These are phyloP conservation scores for Cytospora mali DNA, from an alignment of 2,329 filamentous ascomycete species.

Conservation along the genomic window DNA sequence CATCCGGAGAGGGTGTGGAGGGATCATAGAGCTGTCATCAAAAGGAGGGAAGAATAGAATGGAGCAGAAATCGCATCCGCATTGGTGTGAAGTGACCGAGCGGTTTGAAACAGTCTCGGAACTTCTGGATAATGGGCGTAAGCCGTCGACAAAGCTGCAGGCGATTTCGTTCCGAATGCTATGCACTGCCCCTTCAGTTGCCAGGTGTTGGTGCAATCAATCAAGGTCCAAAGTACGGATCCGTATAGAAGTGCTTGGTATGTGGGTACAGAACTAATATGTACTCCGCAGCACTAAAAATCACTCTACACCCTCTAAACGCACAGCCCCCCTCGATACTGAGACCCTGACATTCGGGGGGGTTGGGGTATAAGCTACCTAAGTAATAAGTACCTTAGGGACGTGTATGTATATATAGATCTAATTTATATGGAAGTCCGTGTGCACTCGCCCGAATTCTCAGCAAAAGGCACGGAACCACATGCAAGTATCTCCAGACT, in stretches of 20 bases:
- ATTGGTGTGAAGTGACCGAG: background rate
- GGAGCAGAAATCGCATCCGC: background rate
- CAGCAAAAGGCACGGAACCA: too few relatives aligned
- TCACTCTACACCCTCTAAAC: conserved; percentile 11
- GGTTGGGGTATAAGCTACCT: too few relatives aligned
- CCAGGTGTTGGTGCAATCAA: conserved; percentile 2
- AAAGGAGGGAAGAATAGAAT: background rate
- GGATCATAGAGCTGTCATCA: conserved; percentile 16
- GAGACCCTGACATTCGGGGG: too few relatives aligned
- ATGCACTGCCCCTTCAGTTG: conserved; percentile 2
- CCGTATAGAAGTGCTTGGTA: background rate
- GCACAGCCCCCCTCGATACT: conserved; percentile 23
- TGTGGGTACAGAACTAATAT: background rate
- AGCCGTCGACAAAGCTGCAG: background rate
- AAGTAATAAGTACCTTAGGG: too few relatives aligned
- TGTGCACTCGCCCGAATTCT: too few relatives aligned
- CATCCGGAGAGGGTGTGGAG: conserved; percentile 22
- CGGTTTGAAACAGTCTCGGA: background rate
- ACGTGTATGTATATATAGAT: background rate
- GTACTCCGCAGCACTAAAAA: conserved; percentile 7
- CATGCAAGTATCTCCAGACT: too few relatives aligned
- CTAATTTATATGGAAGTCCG: too few relatives aligned
- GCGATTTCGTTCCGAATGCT: conserved; percentile 2
- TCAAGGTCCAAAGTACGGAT: background rate
- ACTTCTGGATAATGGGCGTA: background rate